Percentiles rank a stretch among this genome's conserved stretches.
These are phyloP conservation scores for Papilionanthe hybrid DNA, from an alignment of 116 monocot genomes.

Conservation along the genomic window DNA sequence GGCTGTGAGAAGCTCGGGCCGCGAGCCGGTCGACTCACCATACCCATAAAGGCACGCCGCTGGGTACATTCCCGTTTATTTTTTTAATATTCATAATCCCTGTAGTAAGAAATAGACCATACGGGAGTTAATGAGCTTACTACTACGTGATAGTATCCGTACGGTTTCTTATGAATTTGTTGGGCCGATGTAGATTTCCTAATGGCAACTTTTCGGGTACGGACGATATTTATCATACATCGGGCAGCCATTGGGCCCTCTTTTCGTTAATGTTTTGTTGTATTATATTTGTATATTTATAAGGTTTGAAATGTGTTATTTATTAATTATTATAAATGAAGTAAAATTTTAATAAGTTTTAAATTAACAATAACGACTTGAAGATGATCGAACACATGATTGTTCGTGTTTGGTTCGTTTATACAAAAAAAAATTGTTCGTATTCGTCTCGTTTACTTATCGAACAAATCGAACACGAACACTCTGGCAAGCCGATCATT, in stretches of 20 bases:
- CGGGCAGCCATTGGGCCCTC: background rate
- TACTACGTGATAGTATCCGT: background rate
- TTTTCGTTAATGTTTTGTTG: too few relatives aligned
- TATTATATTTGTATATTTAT: too few relatives aligned
- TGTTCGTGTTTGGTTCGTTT: too few relatives aligned
- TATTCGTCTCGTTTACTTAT: too few relatives aligned
- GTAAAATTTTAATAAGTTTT: too few relatives aligned
- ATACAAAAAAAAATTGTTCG: too few relatives aligned
- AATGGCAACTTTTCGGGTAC: background rate
- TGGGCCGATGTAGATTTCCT: background rate
- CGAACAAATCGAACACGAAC: too few relatives aligned
- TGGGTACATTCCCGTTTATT: background rate
- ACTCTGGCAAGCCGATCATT: too few relatives aligned
- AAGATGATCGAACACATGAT: too few relatives aligned
- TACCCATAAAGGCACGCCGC: background rate
- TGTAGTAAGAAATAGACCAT: conserved; percentile 1
- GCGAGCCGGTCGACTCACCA: background rate
- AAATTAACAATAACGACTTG: too few relatives aligned
- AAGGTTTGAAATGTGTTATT: too few relatives aligned
- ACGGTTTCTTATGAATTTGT: background rate
- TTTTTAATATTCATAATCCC: background rate
- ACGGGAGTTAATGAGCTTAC: background rate
- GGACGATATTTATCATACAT: background rate
- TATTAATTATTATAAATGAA: too few relatives aligned
- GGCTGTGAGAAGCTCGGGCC: background rate